Evolutionary conservation across 192 early-diverging fungal genomes (phyloP).

Genomic region (Linnemannia hyalina): DNA sequence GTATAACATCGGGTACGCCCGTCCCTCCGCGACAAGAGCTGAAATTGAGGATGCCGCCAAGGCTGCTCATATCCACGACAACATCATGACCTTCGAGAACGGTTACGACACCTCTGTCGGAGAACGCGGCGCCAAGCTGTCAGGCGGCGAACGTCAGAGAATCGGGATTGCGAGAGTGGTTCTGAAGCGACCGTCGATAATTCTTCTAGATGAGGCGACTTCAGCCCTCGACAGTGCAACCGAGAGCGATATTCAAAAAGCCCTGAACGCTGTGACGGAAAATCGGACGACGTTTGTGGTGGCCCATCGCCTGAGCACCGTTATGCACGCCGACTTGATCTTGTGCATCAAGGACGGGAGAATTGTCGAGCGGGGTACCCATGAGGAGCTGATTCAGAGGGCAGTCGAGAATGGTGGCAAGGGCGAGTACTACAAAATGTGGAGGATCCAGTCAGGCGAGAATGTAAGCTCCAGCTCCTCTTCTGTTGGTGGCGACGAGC

Average conservation of each 20-base stretch:
- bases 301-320: slow-evolving; percentile 87
- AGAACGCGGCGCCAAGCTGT: slow-evolving; percentile 81
- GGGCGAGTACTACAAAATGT: slow-evolving; percentile 88
- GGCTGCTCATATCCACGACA: slow-evolving; percentile 80
- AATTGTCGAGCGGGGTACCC: slow-evolving; percentile 87
- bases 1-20: slow-evolving; percentile 78
- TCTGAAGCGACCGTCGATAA: slow-evolving; percentile 85
- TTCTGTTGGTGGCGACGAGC: neutral
- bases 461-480: slow-evolving; percentile 14
- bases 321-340: slow-evolving; percentile 87
- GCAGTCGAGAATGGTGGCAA: slow-evolving; percentile 49
- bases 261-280: slow-evolving; percentile 77
- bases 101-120: slow-evolving; percentile 92
- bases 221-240: slow-evolving; percentile 84
- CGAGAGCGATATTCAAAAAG: slow-evolving; percentile 84
- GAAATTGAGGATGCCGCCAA: slow-evolving; percentile 68
- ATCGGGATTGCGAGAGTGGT: slow-evolving; percentile 94
- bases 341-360: slow-evolving; percentile 82
- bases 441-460: slow-evolving; percentile 87
- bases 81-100: slow-evolving; percentile 76
- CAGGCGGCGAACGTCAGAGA: slow-evolving; percentile 95
- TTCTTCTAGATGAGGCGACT: slow-evolving; percentile 92
- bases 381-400: slow-evolving; percentile 75
- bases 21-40: slow-evolving; percentile 63
- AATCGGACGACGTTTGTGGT: slow-evolving; percentile 89